Conservation (phyloP, 1,139 yeast species). For the Lodderomyces margitis region DNA sequence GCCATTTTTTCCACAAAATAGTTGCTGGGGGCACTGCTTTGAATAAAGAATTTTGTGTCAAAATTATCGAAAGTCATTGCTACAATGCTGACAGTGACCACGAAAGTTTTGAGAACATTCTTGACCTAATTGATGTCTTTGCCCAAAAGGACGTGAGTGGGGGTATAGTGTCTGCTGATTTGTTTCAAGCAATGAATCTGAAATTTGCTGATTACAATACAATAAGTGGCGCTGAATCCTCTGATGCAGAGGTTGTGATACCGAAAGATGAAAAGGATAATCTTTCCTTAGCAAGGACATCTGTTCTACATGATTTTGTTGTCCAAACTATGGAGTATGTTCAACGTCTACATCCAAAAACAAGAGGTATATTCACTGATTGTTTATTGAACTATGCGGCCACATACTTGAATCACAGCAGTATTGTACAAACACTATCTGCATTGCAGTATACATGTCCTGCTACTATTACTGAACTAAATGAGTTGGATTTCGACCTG, state of each 20-base stretch:
- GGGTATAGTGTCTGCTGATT: constrained; percentile 26
- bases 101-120: constrained; percentile 26
- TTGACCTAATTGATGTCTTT: constrained; percentile 34
- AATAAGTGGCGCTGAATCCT: not conserved
- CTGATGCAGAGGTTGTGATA: constrained; percentile 16
- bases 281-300: constrained; percentile 32
- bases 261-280: constrained; percentile 21
- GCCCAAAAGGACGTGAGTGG: constrained; percentile 14
- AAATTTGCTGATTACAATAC: constrained; percentile 28
- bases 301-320: constrained; percentile 24
- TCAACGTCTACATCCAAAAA: constrained; percentile 15
- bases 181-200: constrained; percentile 30
- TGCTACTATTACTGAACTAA: constrained; percentile 18
- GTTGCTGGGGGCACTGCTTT: constrained; percentile 34
- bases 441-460: constrained; percentile 21
- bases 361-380: constrained; percentile 33
- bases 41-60: constrained; percentile 32
- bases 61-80: constrained; percentile 40
- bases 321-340: constrained; percentile 29
- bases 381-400: constrained; percentile 39
- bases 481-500: constrained; percentile 32
- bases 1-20: constrained; percentile 34
- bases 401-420: constrained; percentile 37
- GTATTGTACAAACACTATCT: constrained; percentile 24
- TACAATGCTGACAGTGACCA: constrained; percentile 15